Base-by-base conservation (phyloP, 2,329 filamentous ascomycete genomes). In the Clonostachys chloroleuca region DNA sequence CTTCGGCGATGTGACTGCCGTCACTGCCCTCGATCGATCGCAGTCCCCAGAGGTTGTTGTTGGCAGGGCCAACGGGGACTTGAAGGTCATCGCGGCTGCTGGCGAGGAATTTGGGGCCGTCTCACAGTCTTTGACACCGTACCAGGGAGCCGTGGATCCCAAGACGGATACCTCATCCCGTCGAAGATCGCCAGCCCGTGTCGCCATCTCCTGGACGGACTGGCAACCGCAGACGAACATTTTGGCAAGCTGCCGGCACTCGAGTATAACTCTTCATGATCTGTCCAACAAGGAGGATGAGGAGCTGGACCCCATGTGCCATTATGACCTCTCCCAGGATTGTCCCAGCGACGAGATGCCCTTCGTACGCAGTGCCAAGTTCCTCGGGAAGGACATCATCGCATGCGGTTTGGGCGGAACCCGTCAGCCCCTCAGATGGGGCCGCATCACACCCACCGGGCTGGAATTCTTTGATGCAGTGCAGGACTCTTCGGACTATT, bases 41-140 rank as follows among this genome's bases (percentile, higher is more conserved):
- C 14, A 16, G 16, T 33, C 2, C 7, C 54, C 67, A 14, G 62
- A 67, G 3, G 53, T 77, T 1, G 53, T 78, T 3, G 68, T 73
- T 0, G 77, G 75, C 5, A 65, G 77, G 34, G 73, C 76, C 1
- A 77, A 73, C 51, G 77, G 78, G 2, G 62, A 73, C 16, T 55
- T 81, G 6, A 61, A 70, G 8, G 54, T 80, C 3, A 13, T 46
- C 8, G 14, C 18, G 12, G 47, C 44, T 4, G 64, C 64, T 8
- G 55, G 62, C 1, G 59, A 63, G 34, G 61, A 53, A 40, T 64
- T 61, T 41, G 51, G 48, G 34, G 58, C 52, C 47, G 59, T 59
- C 16, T 47, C 55, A 53, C 54, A 50, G 46, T 56, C 50, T 44
- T 58, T 57, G 45, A 42, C 44, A 16, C 20, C 54, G 46, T 30